phyloP scores from a whole-genome alignment of 2,329 filamentous ascomycete genomes.

The Stachybotrys elegans region DNA sequence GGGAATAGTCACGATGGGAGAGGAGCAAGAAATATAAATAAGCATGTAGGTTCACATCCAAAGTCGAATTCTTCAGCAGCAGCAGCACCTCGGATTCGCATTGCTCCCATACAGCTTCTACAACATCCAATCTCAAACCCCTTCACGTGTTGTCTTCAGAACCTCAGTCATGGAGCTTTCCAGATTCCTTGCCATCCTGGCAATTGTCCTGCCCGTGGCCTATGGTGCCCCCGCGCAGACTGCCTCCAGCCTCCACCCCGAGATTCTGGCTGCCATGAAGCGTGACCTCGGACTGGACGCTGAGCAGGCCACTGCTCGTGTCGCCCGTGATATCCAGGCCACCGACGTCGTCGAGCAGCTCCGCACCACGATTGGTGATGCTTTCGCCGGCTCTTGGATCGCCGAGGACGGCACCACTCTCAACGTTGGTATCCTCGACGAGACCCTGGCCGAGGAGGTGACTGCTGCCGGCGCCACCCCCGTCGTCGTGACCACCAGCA shows the following conservation, averaged over 20 bases:
- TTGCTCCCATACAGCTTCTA: not conserved
- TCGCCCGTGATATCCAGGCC: constrained; percentile 2
- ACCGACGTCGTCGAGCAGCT: constrained; percentile 5
- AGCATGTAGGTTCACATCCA: not conserved
- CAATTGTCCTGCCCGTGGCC: constrained; percentile 4
- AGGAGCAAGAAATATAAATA: not conserved
- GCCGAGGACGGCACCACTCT: constrained; percentile 3
- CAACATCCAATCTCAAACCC: not conserved
- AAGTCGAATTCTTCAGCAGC: not conserved
- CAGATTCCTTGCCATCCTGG: constrained; percentile 3
- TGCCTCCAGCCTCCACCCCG: constrained; percentile 2
- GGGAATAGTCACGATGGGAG: not conserved
- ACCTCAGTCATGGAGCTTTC: constrained; percentile 7
- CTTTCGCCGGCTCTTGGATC: constrained; percentile 8
- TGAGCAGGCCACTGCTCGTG: constrained; percentile 6
- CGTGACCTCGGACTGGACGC: constrained; percentile 8
- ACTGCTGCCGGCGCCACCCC: constrained; percentile 4
- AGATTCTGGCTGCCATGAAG: constrained; percentile 7
- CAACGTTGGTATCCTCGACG: constrained; percentile 5
- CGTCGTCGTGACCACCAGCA: constrained; percentile 1
- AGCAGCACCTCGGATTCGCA: no score
- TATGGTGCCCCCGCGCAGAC: constrained; percentile 6
- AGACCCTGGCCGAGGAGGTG: constrained; percentile 2
- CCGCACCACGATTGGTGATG: constrained; percentile 4
- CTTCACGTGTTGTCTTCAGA: not conserved